Conservation (phyloP, 1,284 basidiomycete genomes). For the Tilletia walkeri region DNA sequence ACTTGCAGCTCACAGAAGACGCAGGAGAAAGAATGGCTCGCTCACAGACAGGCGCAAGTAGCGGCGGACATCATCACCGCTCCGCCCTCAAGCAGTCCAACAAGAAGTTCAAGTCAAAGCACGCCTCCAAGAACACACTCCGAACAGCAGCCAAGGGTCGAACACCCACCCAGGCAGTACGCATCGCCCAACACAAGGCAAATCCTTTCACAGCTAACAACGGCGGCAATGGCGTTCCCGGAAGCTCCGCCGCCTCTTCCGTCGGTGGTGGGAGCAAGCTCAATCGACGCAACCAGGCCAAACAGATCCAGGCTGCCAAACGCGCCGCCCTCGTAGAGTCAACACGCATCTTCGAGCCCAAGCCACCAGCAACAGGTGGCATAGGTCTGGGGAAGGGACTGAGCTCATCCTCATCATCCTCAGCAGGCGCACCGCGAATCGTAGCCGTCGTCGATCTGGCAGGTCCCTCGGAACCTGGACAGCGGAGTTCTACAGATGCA, state of each 20-base stretch:
- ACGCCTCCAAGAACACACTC: constrained; percentile 47
- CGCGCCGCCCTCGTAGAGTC: constrained; percentile 46
- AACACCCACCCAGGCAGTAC: constrained; percentile 17
- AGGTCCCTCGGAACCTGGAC: constrained; percentile 58
- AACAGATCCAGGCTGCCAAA: constrained; percentile 46
- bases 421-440: constrained; percentile 73
- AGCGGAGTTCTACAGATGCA: constrained; percentile 57
- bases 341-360: constrained; percentile 38
- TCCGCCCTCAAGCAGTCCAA: constrained; percentile 49
- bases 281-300: constrained; percentile 47
- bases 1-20: neutral
- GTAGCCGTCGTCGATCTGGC: constrained; percentile 73
- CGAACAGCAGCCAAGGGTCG: constrained; percentile 44
- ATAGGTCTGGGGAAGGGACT: constrained; percentile 61
- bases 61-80: constrained; percentile 38
- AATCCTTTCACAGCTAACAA: constrained; percentile 22
- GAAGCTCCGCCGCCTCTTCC: constrained; percentile 36
- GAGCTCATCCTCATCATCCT: constrained; percentile 23
- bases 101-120: constrained; percentile 53
- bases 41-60: neutral
- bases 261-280: constrained; percentile 40
- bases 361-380: neutral
- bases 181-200: constrained; percentile 16
- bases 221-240: constrained; percentile 33
- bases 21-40: neutral